Percentiles rank a stretch among this genome's conserved stretches.
phyloP scores from a whole-genome alignment of 306 rosid species.

The Dalbergia oliveri region DNA sequence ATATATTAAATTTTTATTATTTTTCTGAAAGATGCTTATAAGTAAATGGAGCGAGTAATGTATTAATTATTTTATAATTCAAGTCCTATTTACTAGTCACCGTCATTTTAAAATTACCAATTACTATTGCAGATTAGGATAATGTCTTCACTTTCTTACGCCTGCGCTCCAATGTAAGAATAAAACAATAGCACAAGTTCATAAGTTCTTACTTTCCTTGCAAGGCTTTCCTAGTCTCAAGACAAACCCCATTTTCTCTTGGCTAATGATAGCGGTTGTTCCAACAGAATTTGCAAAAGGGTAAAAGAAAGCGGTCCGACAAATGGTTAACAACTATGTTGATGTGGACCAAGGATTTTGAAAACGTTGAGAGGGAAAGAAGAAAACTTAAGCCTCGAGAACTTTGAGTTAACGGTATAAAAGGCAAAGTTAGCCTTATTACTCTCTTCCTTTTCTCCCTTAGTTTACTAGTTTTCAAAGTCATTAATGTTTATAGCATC shows the following conservation, averaged over 20 bases:
- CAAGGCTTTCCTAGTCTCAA: conserved; percentile 53
- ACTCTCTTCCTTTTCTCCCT: conserved; percentile 49
- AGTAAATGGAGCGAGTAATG: background rate
- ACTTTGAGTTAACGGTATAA: conserved; percentile 40
- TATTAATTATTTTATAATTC: conserved; percentile 15
- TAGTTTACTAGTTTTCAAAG: conserved; percentile 42
- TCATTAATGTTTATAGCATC: background rate
- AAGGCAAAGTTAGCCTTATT: conserved; percentile 52
- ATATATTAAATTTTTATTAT: no score
- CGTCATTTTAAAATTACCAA: conserved; percentile 27
- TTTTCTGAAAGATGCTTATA: no score
- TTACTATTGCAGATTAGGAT: conserved; percentile 30
- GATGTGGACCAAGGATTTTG: conserved; percentile 54
- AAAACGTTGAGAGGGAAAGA: conserved; percentile 59
- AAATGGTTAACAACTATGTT: conserved; percentile 46
- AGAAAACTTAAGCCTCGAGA: conserved; percentile 45
- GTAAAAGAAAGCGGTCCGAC: conserved; percentile 42
- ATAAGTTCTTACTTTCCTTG: conserved; percentile 55
- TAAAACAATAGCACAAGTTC: conserved; percentile 4
- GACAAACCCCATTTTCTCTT: conserved; percentile 28
- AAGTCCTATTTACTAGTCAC: background rate
- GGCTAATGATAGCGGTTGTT: conserved; percentile 60
- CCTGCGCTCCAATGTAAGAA: conserved; percentile 47
- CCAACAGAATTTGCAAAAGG: conserved; percentile 46
- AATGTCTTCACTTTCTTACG: conserved; percentile 42